Percentiles rank a stretch among this genome's conserved stretches.
phyloP scores from a whole-genome alignment of 495 filamentous ascomycete species.

The Penicillium mononematosum region DNA sequence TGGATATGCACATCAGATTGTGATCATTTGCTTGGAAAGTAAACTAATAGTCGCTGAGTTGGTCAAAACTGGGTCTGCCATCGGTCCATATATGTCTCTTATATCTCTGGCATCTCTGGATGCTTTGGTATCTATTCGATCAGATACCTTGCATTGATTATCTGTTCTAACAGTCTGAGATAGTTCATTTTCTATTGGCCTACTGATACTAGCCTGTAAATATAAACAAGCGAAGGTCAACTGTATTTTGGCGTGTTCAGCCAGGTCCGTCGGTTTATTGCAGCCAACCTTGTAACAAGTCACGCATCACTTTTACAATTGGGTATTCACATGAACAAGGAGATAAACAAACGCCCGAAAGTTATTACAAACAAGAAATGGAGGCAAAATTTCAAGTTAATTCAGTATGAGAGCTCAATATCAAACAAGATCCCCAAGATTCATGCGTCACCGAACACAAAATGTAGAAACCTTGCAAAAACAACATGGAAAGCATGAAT shows the following conservation, averaged over 20 bases:
- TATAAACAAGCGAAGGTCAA: not conserved
- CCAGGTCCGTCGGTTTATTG: not conserved
- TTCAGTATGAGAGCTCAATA: too few species aligned
- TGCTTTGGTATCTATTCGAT: not conserved
- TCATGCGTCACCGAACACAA: too few species aligned
- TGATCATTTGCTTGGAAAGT: not conserved
- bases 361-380: too few species aligned
- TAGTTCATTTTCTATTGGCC: not conserved
- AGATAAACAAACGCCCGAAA: too few species aligned
- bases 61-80: not conserved
- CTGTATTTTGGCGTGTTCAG: not conserved
- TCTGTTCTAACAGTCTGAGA: not conserved
- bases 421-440: too few species aligned
- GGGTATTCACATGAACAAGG: not conserved
- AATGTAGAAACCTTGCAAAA: too few species aligned
- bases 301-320: not conserved
- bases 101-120: not conserved
- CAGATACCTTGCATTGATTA: not conserved
- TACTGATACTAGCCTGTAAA: not conserved
- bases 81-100: not conserved
- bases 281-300: not conserved
- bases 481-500: too few species aligned
- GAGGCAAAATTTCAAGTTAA: too few species aligned
- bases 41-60: not conserved
- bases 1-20: slow-evolving; percentile 25